Evolutionary conservation across 164 flowering plant species (phyloP).

Genomic region (Piper longum): DNA sequence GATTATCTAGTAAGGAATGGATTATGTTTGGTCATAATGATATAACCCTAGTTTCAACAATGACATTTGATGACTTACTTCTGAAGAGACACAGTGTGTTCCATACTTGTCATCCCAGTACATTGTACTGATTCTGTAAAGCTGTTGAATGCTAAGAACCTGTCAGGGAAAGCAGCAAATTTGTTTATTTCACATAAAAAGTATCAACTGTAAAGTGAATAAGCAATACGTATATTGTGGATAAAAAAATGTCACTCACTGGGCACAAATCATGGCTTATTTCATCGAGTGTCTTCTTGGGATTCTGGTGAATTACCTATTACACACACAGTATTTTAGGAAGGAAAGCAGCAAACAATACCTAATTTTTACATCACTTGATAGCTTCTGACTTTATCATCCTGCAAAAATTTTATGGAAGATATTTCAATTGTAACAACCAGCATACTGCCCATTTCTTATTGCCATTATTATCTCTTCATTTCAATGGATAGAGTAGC

Average conservation of each 20-base stretch:
- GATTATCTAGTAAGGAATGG: background rate
- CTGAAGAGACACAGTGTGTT: constrained; percentile 81
- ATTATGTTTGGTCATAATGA: background rate
- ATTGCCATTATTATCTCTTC: background rate
- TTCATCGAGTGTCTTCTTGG: constrained; percentile 91
- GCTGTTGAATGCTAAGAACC: constrained; percentile 97
- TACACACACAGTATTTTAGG: background rate
- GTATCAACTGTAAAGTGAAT: background rate
- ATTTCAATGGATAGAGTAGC: no score
- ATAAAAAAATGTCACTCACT: constrained; percentile 27
- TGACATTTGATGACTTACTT: constrained; percentile 57
- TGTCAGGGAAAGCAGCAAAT: constrained; percentile 15
- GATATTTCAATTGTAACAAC: background rate
- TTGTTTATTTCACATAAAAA: constrained; percentile 5
- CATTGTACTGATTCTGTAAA: constrained; percentile 97
- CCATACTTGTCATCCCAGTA: constrained; percentile 99
- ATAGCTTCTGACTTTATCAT: background rate
- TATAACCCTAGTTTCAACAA: constrained; percentile 21
- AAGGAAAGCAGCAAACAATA: background rate
- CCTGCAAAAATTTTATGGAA: background rate
- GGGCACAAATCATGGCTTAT: constrained; percentile 91
- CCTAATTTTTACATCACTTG: background rate
- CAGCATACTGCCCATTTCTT: background rate
- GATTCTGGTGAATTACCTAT: constrained; percentile 96
- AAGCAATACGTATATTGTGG: background rate